A percentile compares a stretch with the other conserved stretches of the same genome.
Conservation (phyloP, 768 basidiomycete species). For the Podaxis pistillaris region DNA sequence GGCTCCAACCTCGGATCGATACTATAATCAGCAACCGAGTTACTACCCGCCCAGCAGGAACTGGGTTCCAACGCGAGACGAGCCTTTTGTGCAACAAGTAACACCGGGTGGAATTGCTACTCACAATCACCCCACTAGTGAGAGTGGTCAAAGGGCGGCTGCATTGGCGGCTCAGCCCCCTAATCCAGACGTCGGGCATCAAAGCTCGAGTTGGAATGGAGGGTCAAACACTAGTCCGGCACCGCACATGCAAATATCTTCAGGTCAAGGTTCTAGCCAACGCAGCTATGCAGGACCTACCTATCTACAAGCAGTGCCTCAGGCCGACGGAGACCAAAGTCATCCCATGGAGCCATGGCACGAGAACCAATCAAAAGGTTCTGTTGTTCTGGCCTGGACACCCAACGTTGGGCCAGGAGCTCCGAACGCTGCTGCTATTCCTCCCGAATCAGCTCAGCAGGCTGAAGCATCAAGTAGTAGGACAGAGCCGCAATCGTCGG, state of each 20-base stretch:
- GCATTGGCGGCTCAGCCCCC: neutral
- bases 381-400: neutral
- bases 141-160: neutral
- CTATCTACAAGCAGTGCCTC: neutral
- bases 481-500: neutral
- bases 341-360: neutral
- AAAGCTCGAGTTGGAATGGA: no score
- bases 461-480: neutral
- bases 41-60: neutral
- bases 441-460: neutral
- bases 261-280: neutral
- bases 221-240: neutral
- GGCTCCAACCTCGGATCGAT: neutral
- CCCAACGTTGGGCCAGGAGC: neutral
- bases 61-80: neutral
- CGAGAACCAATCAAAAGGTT: neutral
- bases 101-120: neutral
- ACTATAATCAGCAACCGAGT: neutral
- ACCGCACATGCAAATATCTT: neutral
- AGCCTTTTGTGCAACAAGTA: neutral
- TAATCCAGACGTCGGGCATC: neutral
- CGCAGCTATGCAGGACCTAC: neutral
- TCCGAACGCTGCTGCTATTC: neutral
- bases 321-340: neutral
- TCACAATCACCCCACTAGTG: neutral